phyloP scores from a whole-genome alignment of 2,329 filamentous ascomycete genomes.

The Taxawa tesnikishii region DNA sequence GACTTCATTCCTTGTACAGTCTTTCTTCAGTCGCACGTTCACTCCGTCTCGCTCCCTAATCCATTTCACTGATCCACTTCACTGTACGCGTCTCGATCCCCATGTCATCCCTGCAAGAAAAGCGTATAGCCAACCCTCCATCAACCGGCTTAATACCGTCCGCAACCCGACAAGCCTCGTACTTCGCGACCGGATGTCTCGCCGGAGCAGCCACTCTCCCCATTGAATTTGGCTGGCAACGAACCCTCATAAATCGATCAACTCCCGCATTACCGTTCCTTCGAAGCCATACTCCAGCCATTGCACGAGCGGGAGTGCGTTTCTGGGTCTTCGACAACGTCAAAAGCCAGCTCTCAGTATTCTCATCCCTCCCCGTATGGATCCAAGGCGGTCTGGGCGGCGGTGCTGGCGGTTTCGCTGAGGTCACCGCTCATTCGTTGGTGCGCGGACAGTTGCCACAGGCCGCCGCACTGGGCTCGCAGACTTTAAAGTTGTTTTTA shows the following conservation, averaged over 20 bases:
- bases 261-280: not conserved
- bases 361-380: constrained; percentile 1
- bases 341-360: constrained; percentile 2
- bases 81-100: too few relatives aligned
- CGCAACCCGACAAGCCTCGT: constrained; percentile 6
- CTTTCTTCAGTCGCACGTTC: too few relatives aligned
- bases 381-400: constrained; percentile 8
- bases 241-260: not conserved
- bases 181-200: constrained; percentile 8
- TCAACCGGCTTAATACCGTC: constrained; percentile 4
- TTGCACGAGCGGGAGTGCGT: constrained; percentile 7
- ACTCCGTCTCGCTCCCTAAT: too few relatives aligned
- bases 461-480: constrained; percentile 1
- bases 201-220: constrained; percentile 8
- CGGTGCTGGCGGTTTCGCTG: constrained; percentile 8
- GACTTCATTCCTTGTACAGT: too few relatives aligned
- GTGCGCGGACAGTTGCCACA: constrained; percentile 4
- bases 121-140: too few relatives aligned
- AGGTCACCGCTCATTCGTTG: constrained; percentile 7
- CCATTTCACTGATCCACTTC: too few relatives aligned
- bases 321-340: constrained; percentile 10
- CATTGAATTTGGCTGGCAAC: constrained; percentile 2
- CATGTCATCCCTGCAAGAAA: too few relatives aligned
- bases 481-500: constrained; percentile 8
- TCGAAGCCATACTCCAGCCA: not conserved